A percentile compares a stretch with the other conserved stretches of the same genome.
These are phyloP conservation scores for Globisporangium irregulare DNA, from an alignment of 352 stramenopile genomes.

Conservation along the genomic window DNA sequence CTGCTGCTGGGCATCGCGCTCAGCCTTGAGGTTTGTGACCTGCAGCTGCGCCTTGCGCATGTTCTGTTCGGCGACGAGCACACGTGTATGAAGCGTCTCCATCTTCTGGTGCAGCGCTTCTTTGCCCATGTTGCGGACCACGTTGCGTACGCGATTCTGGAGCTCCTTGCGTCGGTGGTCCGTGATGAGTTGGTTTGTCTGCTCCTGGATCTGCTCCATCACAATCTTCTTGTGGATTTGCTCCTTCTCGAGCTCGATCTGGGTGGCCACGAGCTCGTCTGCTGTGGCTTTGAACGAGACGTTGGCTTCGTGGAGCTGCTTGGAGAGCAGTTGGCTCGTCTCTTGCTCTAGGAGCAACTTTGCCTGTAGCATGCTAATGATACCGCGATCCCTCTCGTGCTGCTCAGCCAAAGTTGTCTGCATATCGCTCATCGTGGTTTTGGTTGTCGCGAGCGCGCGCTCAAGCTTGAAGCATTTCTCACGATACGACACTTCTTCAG, in stretches of 20 bases:
- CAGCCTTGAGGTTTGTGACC: constrained; percentile 25
- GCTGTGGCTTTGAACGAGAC: constrained; percentile 36
- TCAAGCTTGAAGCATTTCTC: constrained; percentile 60
- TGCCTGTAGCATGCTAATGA: constrained; percentile 41
- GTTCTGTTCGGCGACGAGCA: constrained; percentile 48
- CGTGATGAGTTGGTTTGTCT: constrained; percentile 44
- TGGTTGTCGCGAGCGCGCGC: constrained; percentile 38
- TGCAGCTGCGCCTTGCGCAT: constrained; percentile 55
- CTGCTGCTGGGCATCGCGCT: constrained; percentile 35
- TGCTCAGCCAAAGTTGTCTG: constrained; percentile 31
- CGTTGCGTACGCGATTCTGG: constrained; percentile 48
- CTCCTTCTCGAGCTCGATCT: constrained; percentile 47
- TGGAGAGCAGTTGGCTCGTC: constrained; percentile 40
- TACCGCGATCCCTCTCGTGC: constrained; percentile 25
- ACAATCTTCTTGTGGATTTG: constrained; percentile 36
- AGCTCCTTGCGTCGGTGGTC: constrained; percentile 54
- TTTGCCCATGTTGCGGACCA: constrained; percentile 57
- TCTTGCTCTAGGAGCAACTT: constrained; percentile 52
- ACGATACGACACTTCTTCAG: constrained; percentile 41
- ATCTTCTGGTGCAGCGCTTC: constrained; percentile 67
- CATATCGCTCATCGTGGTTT: constrained; percentile 31
- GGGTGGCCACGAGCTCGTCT: constrained; percentile 49
- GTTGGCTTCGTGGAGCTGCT: constrained; percentile 50
- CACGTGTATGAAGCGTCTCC: constrained; percentile 45
- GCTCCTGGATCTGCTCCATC: constrained; percentile 39